phyloP scores from a whole-genome alignment of 2,329 filamentous ascomycete species.

The Fusarium sp. region DNA sequence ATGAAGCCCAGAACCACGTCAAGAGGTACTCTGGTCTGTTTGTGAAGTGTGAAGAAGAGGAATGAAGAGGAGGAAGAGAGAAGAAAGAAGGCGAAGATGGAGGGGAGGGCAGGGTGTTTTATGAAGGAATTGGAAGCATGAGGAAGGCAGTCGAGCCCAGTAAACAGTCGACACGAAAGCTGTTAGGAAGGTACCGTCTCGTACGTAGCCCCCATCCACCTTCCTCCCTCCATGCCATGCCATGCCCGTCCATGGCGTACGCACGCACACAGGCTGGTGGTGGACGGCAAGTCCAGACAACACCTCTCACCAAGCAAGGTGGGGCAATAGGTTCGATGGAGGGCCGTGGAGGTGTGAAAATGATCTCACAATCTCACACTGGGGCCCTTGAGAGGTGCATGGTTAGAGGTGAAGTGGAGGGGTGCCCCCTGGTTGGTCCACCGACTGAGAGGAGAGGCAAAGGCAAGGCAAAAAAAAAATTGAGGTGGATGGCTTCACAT shows the following conservation, averaged over 20 bases:
- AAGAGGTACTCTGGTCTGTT: conserved; percentile 26
- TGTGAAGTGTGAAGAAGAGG: conserved; percentile 19
- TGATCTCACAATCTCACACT: conserved; percentile 33
- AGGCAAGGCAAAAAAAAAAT: not conserved
- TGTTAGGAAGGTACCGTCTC: conserved; percentile 14
- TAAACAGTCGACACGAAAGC: conserved; percentile 36
- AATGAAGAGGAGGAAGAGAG: conserved; percentile 26
- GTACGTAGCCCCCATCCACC: conserved; percentile 12
- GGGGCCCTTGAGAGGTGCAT: conserved; percentile 11
- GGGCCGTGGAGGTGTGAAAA: conserved; percentile 29
- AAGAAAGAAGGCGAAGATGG: conserved; percentile 6
- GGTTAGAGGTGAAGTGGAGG: conserved; percentile 13
- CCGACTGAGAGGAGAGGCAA: not conserved
- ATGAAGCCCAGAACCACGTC: conserved; percentile 26
- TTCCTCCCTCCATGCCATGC: not conserved
- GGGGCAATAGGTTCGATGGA: conserved; percentile 33
- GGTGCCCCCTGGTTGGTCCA: conserved; percentile 17
- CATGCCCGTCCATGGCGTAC: not conserved
- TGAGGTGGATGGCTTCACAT: conserved; percentile 12
- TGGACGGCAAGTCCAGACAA: conserved; percentile 15
- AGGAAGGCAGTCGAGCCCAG: conserved; percentile 31
- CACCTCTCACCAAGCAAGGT: conserved; percentile 33
- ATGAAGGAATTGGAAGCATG: conserved; percentile 33
- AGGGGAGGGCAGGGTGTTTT: conserved; percentile 34
- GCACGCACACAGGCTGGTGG: not conserved